Evolutionary conservation across 73 alveolate species (phyloP).

Genomic region (Tetrahymena thermophila): DNA sequence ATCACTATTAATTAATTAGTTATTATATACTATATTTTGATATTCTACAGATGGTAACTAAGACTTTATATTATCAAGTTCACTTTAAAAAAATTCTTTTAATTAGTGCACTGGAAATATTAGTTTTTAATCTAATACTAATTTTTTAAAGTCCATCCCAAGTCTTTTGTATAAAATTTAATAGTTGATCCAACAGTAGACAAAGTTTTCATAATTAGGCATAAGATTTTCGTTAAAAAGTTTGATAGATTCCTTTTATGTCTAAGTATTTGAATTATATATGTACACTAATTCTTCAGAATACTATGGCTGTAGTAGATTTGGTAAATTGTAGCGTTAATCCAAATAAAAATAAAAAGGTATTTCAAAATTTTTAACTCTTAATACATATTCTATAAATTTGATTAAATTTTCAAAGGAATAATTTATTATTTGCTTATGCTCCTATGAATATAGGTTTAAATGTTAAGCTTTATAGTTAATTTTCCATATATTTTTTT

Average conservation of each 20-base stretch:
- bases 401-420: not conserved
- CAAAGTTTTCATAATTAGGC: not conserved
- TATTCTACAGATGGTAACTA: not conserved
- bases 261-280: not conserved
- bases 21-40: not conserved
- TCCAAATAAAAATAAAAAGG: not conserved
- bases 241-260: not conserved
- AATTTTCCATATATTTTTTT: not conserved
- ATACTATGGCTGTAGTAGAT: not conserved
- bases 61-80: not conserved
- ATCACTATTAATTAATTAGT: not conserved
- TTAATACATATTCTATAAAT: not conserved
- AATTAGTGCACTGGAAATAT: not conserved
- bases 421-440: not conserved
- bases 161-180: not conserved
- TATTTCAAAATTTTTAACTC: not conserved
- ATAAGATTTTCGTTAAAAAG: not conserved
- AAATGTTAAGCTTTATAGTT: not conserved
- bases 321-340: not conserved
- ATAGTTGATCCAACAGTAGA: not conserved
- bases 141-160: not conserved
- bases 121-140: not conserved
- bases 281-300: not conserved
- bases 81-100: not conserved
- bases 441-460: not conserved